A percentile compares a stretch with the other conserved stretches of the same genome.
phyloP scores from a whole-genome alignment of 371 early-diverging fungal species.

The Mucor sp. region DNA sequence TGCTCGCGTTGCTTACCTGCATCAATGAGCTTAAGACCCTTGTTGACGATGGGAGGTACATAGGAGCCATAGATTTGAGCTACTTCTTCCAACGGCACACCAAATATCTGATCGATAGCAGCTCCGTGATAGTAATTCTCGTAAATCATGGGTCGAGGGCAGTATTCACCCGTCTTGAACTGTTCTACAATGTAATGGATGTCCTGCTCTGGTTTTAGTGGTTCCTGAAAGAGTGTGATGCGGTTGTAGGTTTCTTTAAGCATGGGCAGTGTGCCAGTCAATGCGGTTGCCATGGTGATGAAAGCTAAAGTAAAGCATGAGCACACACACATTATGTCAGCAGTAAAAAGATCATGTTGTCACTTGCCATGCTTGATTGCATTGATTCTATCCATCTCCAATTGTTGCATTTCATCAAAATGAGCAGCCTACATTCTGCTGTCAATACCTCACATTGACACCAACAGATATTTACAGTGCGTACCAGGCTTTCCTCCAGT shows the following conservation, averaged over 20 bases:
- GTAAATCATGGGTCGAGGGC: constrained; percentile 71
- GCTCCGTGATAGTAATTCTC: constrained; percentile 64
- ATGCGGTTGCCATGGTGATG: constrained; percentile 61
- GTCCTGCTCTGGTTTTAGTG: constrained; percentile 74
- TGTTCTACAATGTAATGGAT: constrained; percentile 76
- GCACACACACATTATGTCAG: background rate
- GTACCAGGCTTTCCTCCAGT: constrained; percentile 61
- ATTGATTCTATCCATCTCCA: constrained; percentile 54
- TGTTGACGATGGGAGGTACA: constrained; percentile 64
- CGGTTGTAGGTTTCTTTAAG: constrained; percentile 59
- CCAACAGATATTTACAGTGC: background rate
- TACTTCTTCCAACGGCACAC: constrained; percentile 71
- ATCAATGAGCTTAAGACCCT: constrained; percentile 43
- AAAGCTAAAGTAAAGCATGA: constrained; percentile 42
- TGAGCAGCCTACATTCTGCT: constrained; percentile 42
- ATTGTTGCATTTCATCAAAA: constrained; percentile 59
- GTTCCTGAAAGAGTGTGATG: constrained; percentile 70
- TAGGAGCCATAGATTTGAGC: constrained; percentile 54
- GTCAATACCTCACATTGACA: background rate
- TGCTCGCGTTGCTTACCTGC: constrained; percentile 24
- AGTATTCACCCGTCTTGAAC: constrained; percentile 70
- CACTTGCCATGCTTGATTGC: constrained; percentile 53
- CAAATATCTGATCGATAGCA: constrained; percentile 73
- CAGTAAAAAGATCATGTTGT: background rate
- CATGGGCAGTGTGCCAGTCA: constrained; percentile 58